Base-by-base conservation (phyloP, 805 yeast species). In the Candida nemodendra region DNA sequence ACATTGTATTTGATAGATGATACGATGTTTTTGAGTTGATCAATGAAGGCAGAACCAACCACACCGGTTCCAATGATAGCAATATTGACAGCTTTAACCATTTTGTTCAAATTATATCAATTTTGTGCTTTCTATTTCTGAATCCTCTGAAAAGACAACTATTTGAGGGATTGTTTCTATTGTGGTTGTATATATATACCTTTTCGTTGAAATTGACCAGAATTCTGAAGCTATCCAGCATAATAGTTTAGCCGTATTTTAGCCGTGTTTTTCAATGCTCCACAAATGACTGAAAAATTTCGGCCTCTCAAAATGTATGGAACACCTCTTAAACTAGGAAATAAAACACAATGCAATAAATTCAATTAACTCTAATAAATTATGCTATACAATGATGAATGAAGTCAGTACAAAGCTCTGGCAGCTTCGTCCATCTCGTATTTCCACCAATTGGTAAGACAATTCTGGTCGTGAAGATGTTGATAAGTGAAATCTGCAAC, bases 61-160 rank as follows among this genome's bases (percentile, higher is more conserved):
- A 91, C 93, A 56, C 99, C 99, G 38, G 97, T 81, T 61, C 90
- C 90, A 43, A 84, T 76, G 52, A 84, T 72, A 24, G 89, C 90
- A 49, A 84, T 64, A 56, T 83, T 82, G 36, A 81, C 83, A 42
- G 74, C 57, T 50, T 69, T 74, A 36, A 68, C 54, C 81, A 76
- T 76, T 38, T 30, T 60, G 35, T 7, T 8, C 6, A 8, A 13
- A 21, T 8, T 21, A 8, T 8, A 21, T 8, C 9, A 21, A 7
- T 11, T 8, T 8, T 8, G 24, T 21, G 11, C 24, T 21, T 11
- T 21, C 11, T 21, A 7, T 21, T 21, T 11, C 11, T 21, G 24
- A 21, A 21, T 21, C 11, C n/a, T n/a, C n/a, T n/a, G n/a, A n/a
- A n/a, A n/a, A n/a, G n/a, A n/a, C n/a, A n/a, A n/a, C n/a, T n/a